These are phyloP conservation scores for Picochlorum sp. DNA, from an alignment of 139 green algal species.

Conservation along the genomic window DNA sequence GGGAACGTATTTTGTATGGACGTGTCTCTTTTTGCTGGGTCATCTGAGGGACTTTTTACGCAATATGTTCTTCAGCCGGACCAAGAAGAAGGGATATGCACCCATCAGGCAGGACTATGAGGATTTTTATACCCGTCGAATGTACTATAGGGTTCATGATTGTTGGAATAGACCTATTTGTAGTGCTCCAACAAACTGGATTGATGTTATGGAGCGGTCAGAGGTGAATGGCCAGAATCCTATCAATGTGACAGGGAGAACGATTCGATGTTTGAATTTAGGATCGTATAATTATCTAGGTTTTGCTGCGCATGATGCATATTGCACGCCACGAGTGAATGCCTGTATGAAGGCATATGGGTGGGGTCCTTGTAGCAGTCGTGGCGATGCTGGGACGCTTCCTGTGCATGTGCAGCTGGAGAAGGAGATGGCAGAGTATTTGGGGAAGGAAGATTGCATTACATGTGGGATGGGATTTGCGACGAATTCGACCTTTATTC, in stretches of 20 bases:
- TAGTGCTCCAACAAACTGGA: slow-evolving; percentile 76
- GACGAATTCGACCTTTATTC: slow-evolving; percentile 90
- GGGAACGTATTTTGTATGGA: slow-evolving; percentile 31
- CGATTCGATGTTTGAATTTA: slow-evolving; percentile 80
- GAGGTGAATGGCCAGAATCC: slow-evolving; percentile 41
- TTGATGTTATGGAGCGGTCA: slow-evolving; percentile 82
- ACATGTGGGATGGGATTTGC: slow-evolving; percentile 98
- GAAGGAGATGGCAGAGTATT: slow-evolving; percentile 64
- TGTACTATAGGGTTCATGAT: slow-evolving; percentile 90
- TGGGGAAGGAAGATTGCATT: slow-evolving; percentile 81
- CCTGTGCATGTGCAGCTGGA: slow-evolving; percentile 77
- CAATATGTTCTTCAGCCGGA: slow-evolving; percentile 13
- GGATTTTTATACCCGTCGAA: slow-evolving; percentile 91
- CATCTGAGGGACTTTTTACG: slow-evolving; percentile 71
- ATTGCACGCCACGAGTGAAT: slow-evolving; percentile 86
- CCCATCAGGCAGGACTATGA: slow-evolving; percentile 67
- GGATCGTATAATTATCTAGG: slow-evolving; percentile 99
- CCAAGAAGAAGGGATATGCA: slow-evolving; percentile 64
- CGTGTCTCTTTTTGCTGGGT: slow-evolving; percentile 64
- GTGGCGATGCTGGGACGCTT: slow-evolving; percentile 58
- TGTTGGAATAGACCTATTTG: slow-evolving; percentile 91
- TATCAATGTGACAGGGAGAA: slow-evolving; percentile 52
- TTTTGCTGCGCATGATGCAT: slow-evolving; percentile 81
- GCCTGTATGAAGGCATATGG: slow-evolving; percentile 51
- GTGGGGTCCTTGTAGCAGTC: slow-evolving; percentile 50